These are phyloP conservation scores for Nevesoporus exiguus DNA, from an alignment of 768 basidiomycete genomes.

Conservation along the genomic window DNA sequence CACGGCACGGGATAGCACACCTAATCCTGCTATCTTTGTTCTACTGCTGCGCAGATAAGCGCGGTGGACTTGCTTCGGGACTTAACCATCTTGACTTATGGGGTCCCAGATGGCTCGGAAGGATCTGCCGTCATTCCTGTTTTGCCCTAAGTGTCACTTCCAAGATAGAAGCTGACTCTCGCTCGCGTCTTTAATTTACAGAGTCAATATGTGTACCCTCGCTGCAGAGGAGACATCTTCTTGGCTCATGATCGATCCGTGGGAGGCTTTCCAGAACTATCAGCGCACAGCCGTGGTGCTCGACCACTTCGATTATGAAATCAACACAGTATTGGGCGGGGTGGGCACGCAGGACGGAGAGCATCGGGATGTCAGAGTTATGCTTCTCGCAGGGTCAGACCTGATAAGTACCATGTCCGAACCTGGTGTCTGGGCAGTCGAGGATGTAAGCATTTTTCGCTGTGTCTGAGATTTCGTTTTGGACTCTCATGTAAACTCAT, in stretches of 20 bases:
- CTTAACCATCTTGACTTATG: conserved; percentile 8
- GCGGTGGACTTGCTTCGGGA: conserved; percentile 6
- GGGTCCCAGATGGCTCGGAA: conserved; percentile 2
- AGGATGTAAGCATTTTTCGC: conserved; percentile 65
- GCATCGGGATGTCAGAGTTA: conserved; percentile 72
- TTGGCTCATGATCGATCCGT: conserved; percentile 97
- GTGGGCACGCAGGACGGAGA: conserved; percentile 71
- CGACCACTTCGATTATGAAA: conserved; percentile 94
- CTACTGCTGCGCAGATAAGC: conserved; percentile 10
- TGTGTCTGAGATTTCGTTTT: conserved; percentile 6
- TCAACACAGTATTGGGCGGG: conserved; percentile 84
- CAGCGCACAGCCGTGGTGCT: conserved; percentile 95
- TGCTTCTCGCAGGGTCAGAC: conserved; percentile 97
- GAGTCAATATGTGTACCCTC: conserved; percentile 83
- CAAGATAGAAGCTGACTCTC: conserved; percentile 20
- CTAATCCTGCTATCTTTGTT: conserved; percentile 15
- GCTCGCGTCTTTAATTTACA: conserved; percentile 34
- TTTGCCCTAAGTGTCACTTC: background rate
- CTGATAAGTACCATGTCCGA: conserved; percentile 97
- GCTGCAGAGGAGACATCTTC: conserved; percentile 87
- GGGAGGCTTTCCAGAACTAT: conserved; percentile 95
- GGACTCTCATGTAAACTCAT: conserved; percentile 8
- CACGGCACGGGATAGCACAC: conserved; percentile 1
- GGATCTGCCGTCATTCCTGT: conserved; percentile 4
- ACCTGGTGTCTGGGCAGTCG: conserved; percentile 95